Conservation (phyloP, 371 early-diverging fungal genomes). For the Blakeslea trispora region DNA sequence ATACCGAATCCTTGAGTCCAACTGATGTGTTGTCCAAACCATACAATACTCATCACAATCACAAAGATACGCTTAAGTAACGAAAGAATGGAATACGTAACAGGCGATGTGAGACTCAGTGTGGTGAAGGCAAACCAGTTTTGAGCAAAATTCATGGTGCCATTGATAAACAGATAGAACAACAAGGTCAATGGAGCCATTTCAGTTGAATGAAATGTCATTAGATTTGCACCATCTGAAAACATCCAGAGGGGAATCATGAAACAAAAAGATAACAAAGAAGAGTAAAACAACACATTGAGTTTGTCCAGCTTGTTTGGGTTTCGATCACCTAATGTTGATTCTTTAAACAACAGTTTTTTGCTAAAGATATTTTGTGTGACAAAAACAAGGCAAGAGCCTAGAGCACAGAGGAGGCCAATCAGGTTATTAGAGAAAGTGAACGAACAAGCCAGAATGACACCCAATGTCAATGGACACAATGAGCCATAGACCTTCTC, state of each 20-base stretch:
- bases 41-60: constrained; percentile 82
- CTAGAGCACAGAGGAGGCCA: constrained; percentile 74
- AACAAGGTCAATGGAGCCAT: constrained; percentile 24
- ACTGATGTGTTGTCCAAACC: constrained; percentile 78
- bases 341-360: constrained; percentile 64
- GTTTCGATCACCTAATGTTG: constrained; percentile 27
- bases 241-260: constrained; percentile 85
- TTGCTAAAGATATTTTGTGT: constrained; percentile 85
- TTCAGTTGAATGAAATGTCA: not conserved
- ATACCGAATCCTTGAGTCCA: constrained; percentile 75
- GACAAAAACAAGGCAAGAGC: constrained; percentile 79
- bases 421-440: constrained; percentile 57
- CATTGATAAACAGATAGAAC: constrained; percentile 73
- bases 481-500: constrained; percentile 71
- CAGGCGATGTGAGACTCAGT: constrained; percentile 76
- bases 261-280: constrained; percentile 65
- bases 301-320: constrained; percentile 47
- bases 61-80: constrained; percentile 90
- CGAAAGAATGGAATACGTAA: constrained; percentile 87
- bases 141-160: constrained; percentile 78
- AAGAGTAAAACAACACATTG: constrained; percentile 22
- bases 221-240: constrained; percentile 57
- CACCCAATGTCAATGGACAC: constrained; percentile 79
- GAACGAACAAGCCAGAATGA: constrained; percentile 68
- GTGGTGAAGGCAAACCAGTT: constrained; percentile 82